Conservation (phyloP, 2,329 filamentous ascomycete genomes). For the Exophiala sideris region DNA sequence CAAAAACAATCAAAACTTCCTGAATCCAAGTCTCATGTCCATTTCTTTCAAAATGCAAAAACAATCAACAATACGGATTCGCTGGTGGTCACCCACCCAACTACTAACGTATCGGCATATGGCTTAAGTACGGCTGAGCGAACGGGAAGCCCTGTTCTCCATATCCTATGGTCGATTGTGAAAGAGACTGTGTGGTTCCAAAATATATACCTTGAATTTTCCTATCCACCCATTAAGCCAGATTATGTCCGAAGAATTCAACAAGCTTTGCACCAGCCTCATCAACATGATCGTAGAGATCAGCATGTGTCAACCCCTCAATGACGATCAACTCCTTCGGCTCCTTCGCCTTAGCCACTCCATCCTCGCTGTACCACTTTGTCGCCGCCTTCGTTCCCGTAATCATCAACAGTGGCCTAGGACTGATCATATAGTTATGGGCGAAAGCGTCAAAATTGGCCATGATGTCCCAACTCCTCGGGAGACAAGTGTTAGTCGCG, state of each 20-base stretch:
- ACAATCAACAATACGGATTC: too few species aligned
- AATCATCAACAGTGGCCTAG: constrained; percentile 32
- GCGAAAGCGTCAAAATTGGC: constrained; percentile 25
- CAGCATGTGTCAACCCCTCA: constrained; percentile 27
- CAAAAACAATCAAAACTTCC: too few species aligned
- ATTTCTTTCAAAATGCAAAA: too few species aligned
- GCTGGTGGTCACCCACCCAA: too few species aligned
- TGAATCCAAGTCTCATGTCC: too few species aligned
- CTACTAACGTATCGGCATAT: too few species aligned
- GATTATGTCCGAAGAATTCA: constrained; percentile 5
- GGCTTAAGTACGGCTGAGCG: too few species aligned
- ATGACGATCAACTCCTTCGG: constrained; percentile 31
- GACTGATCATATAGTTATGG: constrained; percentile 28
- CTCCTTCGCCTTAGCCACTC: constrained; percentile 27
- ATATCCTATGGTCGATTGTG: too few species aligned
- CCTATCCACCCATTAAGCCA: not conserved
- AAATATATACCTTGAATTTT: too few species aligned
- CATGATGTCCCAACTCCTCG: constrained; percentile 26
- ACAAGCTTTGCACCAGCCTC: constrained; percentile 13
- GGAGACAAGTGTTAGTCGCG: constrained; percentile 14
- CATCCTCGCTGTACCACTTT: constrained; percentile 27
- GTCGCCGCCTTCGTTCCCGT: constrained; percentile 28
- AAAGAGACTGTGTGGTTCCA: too few species aligned
- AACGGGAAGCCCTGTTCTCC: too few species aligned
- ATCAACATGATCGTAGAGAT: constrained; percentile 29